These are phyloP conservation scores for Phlegmacium glaucopus DNA, from an alignment of 768 basidiomycete genomes.

Conservation along the genomic window DNA sequence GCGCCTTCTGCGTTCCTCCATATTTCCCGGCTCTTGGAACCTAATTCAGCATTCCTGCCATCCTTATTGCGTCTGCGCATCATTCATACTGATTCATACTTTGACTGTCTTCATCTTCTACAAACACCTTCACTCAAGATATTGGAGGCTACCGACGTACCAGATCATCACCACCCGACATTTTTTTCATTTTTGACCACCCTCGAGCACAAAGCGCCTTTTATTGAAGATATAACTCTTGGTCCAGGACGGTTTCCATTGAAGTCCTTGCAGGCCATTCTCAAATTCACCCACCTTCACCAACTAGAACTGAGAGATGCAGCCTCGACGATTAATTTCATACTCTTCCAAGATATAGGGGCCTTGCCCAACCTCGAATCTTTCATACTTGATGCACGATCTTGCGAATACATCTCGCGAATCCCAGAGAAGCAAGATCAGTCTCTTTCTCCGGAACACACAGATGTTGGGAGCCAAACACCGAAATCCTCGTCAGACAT, in stretches of 20 bases:
- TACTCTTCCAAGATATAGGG: constrained; percentile 5
- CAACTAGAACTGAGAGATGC: constrained; percentile 2
- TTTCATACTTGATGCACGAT: constrained; percentile 1
- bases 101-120: neutral
- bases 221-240: constrained; percentile 50
- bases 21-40: neutral
- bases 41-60: neutral
- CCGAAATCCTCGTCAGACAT: no score
- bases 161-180: neutral
- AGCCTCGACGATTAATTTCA: constrained; percentile 1
- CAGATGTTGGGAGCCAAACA: no score
- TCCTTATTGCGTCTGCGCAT: neutral
- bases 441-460: no score
- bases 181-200: neutral
- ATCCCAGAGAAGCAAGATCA: no score
- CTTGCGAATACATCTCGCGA: neutral
- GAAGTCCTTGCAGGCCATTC: constrained; percentile 45
- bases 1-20: neutral
- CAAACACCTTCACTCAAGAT: neutral
- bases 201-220: constrained; percentile 3
- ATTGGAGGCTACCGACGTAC: neutral
- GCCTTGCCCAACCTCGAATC: neutral
- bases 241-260: constrained; percentile 48
- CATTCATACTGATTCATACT: neutral
- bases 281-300: constrained; percentile 3